Base-by-base conservation (phyloP, 2,329 filamentous ascomycete species). In the Calonectria henricotiae region DNA sequence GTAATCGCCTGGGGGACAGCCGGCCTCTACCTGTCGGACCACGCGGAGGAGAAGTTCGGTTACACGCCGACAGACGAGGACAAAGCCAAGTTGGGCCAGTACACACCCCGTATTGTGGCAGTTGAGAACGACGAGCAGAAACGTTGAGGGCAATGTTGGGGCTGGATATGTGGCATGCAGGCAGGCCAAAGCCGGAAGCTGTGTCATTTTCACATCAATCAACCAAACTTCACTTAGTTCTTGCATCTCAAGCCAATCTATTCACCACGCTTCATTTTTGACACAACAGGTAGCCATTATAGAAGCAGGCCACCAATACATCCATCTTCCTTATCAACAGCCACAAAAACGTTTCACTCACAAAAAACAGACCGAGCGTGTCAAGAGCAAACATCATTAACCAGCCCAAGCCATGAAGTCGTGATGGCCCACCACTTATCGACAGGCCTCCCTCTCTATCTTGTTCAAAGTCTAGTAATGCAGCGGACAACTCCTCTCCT, bases 1-100 rank as follows among this genome's bases (percentile, higher is more conserved):
- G 83, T 97, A 74, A 90, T 98, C 78, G 89, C 89, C 39, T 98
- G 94, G 89, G 94, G 94, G 15, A 84, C 86, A 46, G 84, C 90
- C 46, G 95, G 94, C 17, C 86, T 96, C n/a, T 91, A 92, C 79
- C 79, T 93, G 20, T 90, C 92, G 5, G 93, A 96, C 79, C 86
- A 87, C 68, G 90, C 92, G 17, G 95, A 96, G 82, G 88, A 93
- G 79, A 90, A 88, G 47, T 88, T 95, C 71, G 93, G 93, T 7
- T 88, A 94, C 81, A 90, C 88, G 44, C 89, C 95, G 1, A 92
- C 90, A 0, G 90, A 94, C 71, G 86, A 92, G 78, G 94, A 97
- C 79, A 91, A 90, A 80, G 89, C 90, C 69, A 88, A 89, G 13
- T 81, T 97, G 72, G 86, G 89, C 60, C 86, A 86, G 61, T 82